Conservation (phyloP, 2,329 filamentous ascomycete species). For the Diaporthe citrichinensis region DNA sequence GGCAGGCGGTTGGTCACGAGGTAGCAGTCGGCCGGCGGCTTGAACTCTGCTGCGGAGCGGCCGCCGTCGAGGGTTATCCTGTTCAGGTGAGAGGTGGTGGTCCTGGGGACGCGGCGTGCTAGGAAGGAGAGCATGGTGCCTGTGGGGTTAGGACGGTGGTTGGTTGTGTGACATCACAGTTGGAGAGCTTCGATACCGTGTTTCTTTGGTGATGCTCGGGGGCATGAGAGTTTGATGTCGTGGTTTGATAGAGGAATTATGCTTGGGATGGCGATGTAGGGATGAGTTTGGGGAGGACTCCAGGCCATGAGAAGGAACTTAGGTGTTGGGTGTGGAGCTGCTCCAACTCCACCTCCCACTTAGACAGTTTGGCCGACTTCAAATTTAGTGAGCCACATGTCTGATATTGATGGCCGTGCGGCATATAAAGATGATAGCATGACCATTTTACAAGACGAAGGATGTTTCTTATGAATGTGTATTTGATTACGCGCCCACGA, state of each 20-base stretch:
- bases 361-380: not conserved
- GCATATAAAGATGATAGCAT: not conserved
- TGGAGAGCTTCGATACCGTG: not conserved
- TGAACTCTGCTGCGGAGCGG: constrained; percentile 35
- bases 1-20: constrained; percentile 40
- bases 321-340: not conserved
- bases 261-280: no score
- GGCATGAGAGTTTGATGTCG: no score
- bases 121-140: constrained; percentile 39
- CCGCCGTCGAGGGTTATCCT: constrained; percentile 32
- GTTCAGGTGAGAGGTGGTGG: constrained; percentile 24
- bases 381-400: not conserved
- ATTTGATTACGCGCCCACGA: not conserved
- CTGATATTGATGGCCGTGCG: not conserved
- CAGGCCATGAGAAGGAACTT: not conserved
- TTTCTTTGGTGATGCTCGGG: not conserved
- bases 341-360: not conserved
- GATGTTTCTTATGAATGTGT: not conserved
- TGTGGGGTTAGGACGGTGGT: not conserved
- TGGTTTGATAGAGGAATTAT: not conserved
- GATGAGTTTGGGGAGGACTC: not conserved
- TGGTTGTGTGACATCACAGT: not conserved
- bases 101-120: constrained; percentile 30
- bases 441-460: rapidly evolving
- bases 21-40: constrained; percentile 11